Percentiles rank a stretch among this genome's conserved stretches.
phyloP scores from a whole-genome alignment of 352 stramenopile species.

The Pythium dissotocum region DNA sequence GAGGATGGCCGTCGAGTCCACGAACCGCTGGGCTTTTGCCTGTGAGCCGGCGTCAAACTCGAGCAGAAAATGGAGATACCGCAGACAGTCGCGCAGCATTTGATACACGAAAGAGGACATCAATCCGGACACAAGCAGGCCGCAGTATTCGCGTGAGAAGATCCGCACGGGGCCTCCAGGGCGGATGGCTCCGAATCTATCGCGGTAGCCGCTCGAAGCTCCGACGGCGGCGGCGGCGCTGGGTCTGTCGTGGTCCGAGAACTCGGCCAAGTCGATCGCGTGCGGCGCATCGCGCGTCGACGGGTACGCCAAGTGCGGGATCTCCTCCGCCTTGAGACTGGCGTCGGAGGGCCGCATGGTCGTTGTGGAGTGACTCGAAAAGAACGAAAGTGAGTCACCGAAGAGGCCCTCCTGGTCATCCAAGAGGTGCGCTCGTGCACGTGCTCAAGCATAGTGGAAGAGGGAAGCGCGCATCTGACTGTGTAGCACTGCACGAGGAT shows the following conservation, averaged over 20 bases:
- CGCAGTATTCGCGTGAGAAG: slow-evolving; percentile 20
- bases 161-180: slow-evolving; percentile 8
- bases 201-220: background rate
- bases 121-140: slow-evolving; percentile 7
- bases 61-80: background rate
- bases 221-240: background rate
- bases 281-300: slow-evolving; percentile 8
- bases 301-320: slow-evolving; percentile 11
- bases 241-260: background rate
- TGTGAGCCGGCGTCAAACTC: background rate
- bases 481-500: background rate
- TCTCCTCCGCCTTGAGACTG: slow-evolving; percentile 1
- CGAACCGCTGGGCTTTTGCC: background rate
- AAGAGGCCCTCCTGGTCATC: too few relatives aligned
- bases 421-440: too few relatives aligned
- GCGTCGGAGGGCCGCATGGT: background rate
- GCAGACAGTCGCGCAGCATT: slow-evolving; percentile 10
- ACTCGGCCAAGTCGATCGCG: slow-evolving; percentile 4
- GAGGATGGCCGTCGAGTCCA: background rate
- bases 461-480: background rate
- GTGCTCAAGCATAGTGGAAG: too few relatives aligned
- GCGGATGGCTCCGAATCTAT: slow-evolving; percentile 4
- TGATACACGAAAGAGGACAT: slow-evolving; percentile 14
- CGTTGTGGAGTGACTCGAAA: background rate
- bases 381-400: background rate